Base-by-base conservation (phyloP, 2,329 filamentous ascomycete genomes). In the Arachnopeziza araneosa region DNA sequence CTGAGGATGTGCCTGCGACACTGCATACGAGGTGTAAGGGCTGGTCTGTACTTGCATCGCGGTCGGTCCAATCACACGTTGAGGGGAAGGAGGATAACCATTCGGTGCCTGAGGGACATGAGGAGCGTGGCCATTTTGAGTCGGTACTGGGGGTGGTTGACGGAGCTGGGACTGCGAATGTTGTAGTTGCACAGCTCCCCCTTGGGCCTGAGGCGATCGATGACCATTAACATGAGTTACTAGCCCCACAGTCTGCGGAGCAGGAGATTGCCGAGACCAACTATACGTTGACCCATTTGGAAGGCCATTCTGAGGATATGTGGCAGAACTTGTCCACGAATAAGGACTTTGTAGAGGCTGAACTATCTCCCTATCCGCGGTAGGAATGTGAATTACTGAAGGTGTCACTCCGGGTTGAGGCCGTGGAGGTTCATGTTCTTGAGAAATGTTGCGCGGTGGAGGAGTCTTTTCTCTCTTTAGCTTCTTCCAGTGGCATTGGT, bases 401-500 rank as follows among this genome's bases (percentile, higher is more conserved):
- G 72, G 68, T 55, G 75, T 67, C 36, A 63, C 63, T 50, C 65
- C 57, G 22, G 65, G 60, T 21, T 63, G 62, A 32, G 66, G 65
- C 50, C 63, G 62, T 22, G 68, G 63, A 19, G 4, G 26, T 30
- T 44, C 36, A 30, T 57, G 21, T 52, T 66, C 66, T 57, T 50
- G 66, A 58, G 63, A 60, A 49, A 63, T 63, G n/a, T 64, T 62
- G 54, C 61, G 30, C 12, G 66, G 61, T 14, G 63, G 57, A 23
- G 64, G 59, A 32, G 66, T 59, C n/a, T 66, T 60, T 50, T 70
- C 64, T 61, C 67, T 72, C 48, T 63, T 63, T 21, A 74, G 72
- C 70, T 83, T 87, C 65, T 75, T 80, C 65, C 77, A 71, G 67
- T 82, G 79, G 63, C 89, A 93, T 72, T 90, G 89, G 74, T 93